Base-by-base conservation (phyloP, 345 rosid genomes). In the Eucalyptus decipiens region DNA sequence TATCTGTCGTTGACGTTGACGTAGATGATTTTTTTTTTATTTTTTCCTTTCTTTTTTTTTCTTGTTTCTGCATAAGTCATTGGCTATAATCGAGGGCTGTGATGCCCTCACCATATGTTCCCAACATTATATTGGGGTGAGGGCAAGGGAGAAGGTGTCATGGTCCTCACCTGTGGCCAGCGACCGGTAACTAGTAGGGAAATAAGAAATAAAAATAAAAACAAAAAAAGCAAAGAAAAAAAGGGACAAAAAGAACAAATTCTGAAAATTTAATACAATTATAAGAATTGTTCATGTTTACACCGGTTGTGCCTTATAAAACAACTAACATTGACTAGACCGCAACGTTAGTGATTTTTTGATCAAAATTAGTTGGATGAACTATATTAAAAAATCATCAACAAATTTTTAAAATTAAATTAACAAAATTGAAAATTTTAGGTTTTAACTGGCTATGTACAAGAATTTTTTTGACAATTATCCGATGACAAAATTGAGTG, bases 331-430 rank as follows among this genome's bases (percentile, higher is more conserved):
- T 52, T 52, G 56, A 52, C 9, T 52, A 1, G 23, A 54, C 5
- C 12, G 0, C 0, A 52, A 52, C 0, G 0, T 52, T 52, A 52
- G 10, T 0, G 0, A 52, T 52, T 52, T 52, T 52, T 52, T 1
- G 23, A 0, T 52, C 24, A 52, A 52, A 52, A 52, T 52, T 52
- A 52, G 56, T 52, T 7, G 56, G 4, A 18, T 52, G 24, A 0
- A 19, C 1, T 52, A 52, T 52, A 52, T 52, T 52, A 52, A 52
- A 52, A 52, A 52, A 19, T 52, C 56, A 19, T 52, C 56, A 52
- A 52, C 0, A 52, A 0, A 19, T 19, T 52, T 52, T 52, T 1
- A 51, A 51, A 0, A 51, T 7, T 51, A 51, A 51, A 51, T 51
- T 51, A 0, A 18, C 2, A 51, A 51, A 51, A 18, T 3, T 3